Conservation (phyloP, 2,329 filamentous ascomycete genomes). For the Diaporthe humulicola region DNA sequence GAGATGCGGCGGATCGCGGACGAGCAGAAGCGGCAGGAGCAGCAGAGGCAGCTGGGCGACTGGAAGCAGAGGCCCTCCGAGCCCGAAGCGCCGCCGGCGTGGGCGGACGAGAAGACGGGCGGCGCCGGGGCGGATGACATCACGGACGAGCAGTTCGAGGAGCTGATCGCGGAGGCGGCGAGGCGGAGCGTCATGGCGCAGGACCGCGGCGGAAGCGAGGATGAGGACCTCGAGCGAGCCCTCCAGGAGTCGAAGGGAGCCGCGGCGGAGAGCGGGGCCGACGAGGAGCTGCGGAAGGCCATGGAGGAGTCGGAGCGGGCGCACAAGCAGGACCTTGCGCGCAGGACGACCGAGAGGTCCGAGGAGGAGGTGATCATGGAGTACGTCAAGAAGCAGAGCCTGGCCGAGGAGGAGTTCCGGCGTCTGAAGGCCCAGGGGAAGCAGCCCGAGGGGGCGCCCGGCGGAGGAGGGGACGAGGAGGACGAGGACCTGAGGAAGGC, state of each 20-base stretch:
- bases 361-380: constrained; percentile 83
- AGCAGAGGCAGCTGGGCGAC: constrained; percentile 24
- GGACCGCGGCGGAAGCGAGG: constrained; percentile 42
- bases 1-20: constrained; percentile 58
- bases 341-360: constrained; percentile 53
- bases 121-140: constrained; percentile 54
- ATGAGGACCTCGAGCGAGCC: constrained; percentile 55
- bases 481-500: constrained; percentile 70
- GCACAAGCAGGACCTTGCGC: constrained; percentile 58
- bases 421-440: constrained; percentile 52
- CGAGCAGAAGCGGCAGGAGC: constrained; percentile 39
- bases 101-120: constrained; percentile 51
- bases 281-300: constrained; percentile 61
- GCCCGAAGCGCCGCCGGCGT: constrained; percentile 46
- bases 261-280: constrained; percentile 49
- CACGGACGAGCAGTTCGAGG: constrained; percentile 70
- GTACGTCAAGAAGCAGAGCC: constrained; percentile 82
- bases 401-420: constrained; percentile 73
- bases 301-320: constrained; percentile 62
- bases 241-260: constrained; percentile 54
- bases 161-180: constrained; percentile 68
- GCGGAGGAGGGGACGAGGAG: constrained; percentile 51
- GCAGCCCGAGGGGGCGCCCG: constrained; percentile 43
- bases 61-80: constrained; percentile 42
- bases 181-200: constrained; percentile 60